These are phyloP conservation scores for Fusarium pseudonygamai DNA, from an alignment of 2,329 filamentous ascomycete species.

Conservation along the genomic window DNA sequence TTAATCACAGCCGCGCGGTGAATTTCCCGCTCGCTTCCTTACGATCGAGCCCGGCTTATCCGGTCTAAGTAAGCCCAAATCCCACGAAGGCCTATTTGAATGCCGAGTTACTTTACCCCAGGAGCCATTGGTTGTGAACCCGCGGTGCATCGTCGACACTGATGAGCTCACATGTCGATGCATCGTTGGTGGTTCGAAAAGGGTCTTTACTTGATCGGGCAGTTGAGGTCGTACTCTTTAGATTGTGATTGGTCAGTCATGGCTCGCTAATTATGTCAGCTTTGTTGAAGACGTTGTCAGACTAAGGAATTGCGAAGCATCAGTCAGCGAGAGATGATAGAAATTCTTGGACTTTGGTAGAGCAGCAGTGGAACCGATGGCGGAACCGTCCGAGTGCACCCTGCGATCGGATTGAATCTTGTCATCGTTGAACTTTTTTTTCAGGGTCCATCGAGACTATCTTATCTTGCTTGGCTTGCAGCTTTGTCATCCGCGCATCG, in stretches of 20 bases:
- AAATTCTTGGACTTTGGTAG: conserved; percentile 6
- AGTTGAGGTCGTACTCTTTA: conserved; percentile 6
- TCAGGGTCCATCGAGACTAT: conserved; percentile 7
- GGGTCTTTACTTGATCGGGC: conserved; percentile 26
- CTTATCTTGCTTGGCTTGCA: conserved; percentile 16
- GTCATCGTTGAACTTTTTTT: background rate
- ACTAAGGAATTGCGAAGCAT: conserved; percentile 40
- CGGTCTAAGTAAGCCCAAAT: conserved; percentile 21
- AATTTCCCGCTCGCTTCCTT: conserved; percentile 34
- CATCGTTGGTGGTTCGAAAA: conserved; percentile 7
- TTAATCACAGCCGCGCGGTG: conserved; percentile 41
- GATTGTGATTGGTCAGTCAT: conserved; percentile 1
- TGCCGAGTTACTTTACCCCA: conserved; percentile 12
- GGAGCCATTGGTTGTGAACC: background rate
- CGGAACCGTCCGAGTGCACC: conserved; percentile 6
- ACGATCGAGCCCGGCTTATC: conserved; percentile 32
- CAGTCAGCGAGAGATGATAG: conserved; percentile 35
- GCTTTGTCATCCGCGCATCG: conserved; percentile 34
- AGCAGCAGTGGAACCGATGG: conserved; percentile 32
- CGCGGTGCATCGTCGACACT: conserved; percentile 29
- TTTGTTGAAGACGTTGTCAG: conserved; percentile 11
- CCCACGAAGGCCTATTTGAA: background rate
- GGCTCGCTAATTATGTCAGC: conserved; percentile 37
- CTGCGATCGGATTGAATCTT: conserved; percentile 6
- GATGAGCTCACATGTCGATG: conserved; percentile 34